A percentile compares a stretch with the other conserved stretches of the same genome.
Evolutionary conservation across 495 filamentous ascomycete genomes (phyloP).

Genomic region (Trichoderma asperelloides): DNA sequence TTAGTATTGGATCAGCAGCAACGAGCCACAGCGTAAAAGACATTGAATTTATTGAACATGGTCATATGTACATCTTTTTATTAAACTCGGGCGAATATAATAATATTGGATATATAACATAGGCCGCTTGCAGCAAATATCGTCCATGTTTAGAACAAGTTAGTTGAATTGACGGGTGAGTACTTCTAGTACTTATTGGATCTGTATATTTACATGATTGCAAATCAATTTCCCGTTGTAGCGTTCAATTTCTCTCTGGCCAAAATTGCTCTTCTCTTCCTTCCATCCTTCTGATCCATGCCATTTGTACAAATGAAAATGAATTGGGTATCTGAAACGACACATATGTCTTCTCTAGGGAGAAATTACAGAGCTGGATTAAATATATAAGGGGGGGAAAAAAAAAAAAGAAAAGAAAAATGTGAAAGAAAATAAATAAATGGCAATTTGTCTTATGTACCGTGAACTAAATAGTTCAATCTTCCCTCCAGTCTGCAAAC

Average conservation of each 20-base stretch:
- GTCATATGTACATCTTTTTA: too few relatives aligned
- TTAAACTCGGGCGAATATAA: too few relatives aligned
- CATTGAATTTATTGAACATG: too few relatives aligned
- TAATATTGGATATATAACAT: too few relatives aligned
- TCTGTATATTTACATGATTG: background rate
- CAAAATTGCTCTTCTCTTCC: background rate
- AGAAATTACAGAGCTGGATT: background rate
- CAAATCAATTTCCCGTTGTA: background rate
- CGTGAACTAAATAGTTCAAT: slow-evolving; percentile 17
- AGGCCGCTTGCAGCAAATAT: too few relatives aligned
- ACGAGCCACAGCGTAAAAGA: too few relatives aligned
- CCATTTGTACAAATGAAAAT: background rate
- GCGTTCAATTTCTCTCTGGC: background rate
- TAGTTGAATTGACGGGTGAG: background rate
- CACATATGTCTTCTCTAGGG: background rate
- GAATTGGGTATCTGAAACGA: slow-evolving; percentile 3
- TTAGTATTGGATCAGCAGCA: too few relatives aligned
- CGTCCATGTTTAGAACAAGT: background rate
- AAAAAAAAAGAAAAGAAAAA: background rate
- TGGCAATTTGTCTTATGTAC: background rate
- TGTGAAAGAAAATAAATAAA: background rate
- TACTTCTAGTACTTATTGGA: background rate
- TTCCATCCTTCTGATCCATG: background rate
- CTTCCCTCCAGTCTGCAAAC: slow-evolving; percentile 15
- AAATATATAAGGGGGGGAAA: background rate